Base-by-base conservation (phyloP, 768 basidiomycete species). In the Austroboletus eburneus region DNA sequence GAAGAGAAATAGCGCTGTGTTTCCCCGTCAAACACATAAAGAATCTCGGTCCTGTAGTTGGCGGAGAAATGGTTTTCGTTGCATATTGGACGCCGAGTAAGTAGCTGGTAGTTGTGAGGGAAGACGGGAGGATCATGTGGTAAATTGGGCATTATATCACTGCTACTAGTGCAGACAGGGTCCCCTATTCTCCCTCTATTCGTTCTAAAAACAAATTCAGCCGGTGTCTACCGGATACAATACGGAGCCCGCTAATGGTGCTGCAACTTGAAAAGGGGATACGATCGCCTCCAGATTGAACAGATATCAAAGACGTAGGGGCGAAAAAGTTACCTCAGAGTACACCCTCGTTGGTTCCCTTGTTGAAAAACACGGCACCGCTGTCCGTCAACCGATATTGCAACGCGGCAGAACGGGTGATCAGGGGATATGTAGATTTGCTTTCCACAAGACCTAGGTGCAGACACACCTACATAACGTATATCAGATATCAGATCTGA, bases 381-480 rank as follows among this genome's bases (percentile, higher is more conserved):
- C 68, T 63, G 51, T 90, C 89, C 13, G 80, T 79, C 50, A 91
- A 65, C 39, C 80, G 72, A 61, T 90, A 91, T 49, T 89, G 87
- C 9, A 87, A 50, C 0, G 86, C 85, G 1, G 69, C 60, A 41
- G 69, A 72, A 43, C 87, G 71, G 4, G 77, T 66, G 30, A 84
- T 72, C 14, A 56, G 27, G 63, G 73, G 49, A 73, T 66, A 41
- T 17, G 48, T 23, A 50, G 66, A 29, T 61, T 58, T 61, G 10
- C 40, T 49, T 3, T 69, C 67, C 33, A 66, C 67, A 4, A 78
- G 72, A 10, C 85, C 83, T 6, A 68, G 55, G 58, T 85, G 85
- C n/a, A 85, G 57, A 18, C 81, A 78, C 27, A 85, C 65, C 87
- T 87, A 49, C 6, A 39, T n/a, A 29, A 17, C 9, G 21, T 30